Base-by-base conservation (phyloP, 306 rosid genomes). In the Trifolium repens region DNA sequence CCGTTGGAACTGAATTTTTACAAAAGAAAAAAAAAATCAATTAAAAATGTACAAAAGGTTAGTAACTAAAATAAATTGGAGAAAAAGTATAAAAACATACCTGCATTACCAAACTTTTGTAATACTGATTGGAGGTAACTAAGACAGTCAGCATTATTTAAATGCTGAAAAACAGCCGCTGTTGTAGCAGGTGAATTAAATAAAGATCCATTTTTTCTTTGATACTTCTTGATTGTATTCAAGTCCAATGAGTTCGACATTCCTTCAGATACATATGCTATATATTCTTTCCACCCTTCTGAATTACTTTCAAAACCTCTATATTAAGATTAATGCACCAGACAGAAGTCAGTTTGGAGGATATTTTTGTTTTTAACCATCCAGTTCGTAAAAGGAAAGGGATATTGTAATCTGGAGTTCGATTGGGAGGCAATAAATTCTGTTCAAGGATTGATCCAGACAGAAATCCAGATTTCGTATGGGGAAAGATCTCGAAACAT, bases 181-280 rank as follows among this genome's bases (percentile, higher is more conserved):
- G 97, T 91, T 65, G 97, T 78, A 49, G 98, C 81, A 15, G 97
- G 97, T 22, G 97, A 94, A 78, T 90, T 88, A 74, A 84, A 91
- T 58, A 90, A 81, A 39, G 96, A 91, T 37, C 96, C 98, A 71
- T 94, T 94, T 64, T 86, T 87, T 78, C 94, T 91, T 83, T 91
- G 97, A 84, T 86, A 81, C 78, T 86, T 90, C 87, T 86, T 81
- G 78, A 84, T 70, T 82, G 87, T 76, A 82, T 87, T 78, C 89
- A 90, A 87, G 78, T 88, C 88, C 60, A 72, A 85, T 44, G 84
- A 73, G 42, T 76, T 85, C 62, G 79, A 88, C 26, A 90, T 30
- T 72, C 97, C 96, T 83, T 91, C 97, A 11, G 91, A 89, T 74
- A 87, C 53, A 79, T 88, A 94, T 44, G 90, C 97, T 81, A 88